Percentiles rank a stretch among this genome's conserved stretches.
These are phyloP conservation scores for Chrysophaeum taylorii DNA, from an alignment of 352 stramenopile species.

Conservation along the genomic window DNA sequence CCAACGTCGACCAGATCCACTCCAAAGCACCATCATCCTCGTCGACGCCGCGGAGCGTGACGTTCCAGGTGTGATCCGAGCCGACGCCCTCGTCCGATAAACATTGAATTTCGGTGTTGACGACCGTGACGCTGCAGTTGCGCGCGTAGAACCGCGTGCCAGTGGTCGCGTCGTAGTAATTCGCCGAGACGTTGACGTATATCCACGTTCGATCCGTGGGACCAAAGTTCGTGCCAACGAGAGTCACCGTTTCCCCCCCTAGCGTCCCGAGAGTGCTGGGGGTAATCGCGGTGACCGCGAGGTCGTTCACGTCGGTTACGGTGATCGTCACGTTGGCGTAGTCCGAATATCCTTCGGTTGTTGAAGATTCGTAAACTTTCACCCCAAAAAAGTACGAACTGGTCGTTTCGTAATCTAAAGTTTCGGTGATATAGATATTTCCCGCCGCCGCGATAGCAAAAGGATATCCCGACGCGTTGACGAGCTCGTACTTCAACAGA, in stretches of 20 bases:
- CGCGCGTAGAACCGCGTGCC: background rate
- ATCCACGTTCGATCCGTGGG: background rate
- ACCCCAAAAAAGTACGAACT: too few species aligned
- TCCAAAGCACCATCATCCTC: background rate
- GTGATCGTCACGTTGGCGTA: background rate
- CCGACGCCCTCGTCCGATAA: constrained; percentile 1
- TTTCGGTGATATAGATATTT: too few species aligned
- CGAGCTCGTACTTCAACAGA: too few species aligned
- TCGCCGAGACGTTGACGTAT: background rate
- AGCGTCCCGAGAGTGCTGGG: background rate
- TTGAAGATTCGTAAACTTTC: too few species aligned
- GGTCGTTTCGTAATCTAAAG: too few species aligned
- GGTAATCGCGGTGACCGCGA: background rate
- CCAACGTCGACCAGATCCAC: too few species aligned
- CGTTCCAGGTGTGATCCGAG: background rate
- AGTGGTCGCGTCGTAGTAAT: background rate
- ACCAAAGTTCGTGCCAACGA: background rate
- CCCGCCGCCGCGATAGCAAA: too few species aligned
- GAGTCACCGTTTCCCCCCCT: background rate
- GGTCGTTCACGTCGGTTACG: background rate
- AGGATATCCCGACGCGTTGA: too few species aligned
- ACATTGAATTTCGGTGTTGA: too few species aligned
- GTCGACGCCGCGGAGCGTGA: background rate
- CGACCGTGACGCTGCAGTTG: background rate
- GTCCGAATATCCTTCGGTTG: background rate